Conservation (phyloP, 2,329 filamentous ascomycete genomes). For the Mariannaea elegans region DNA sequence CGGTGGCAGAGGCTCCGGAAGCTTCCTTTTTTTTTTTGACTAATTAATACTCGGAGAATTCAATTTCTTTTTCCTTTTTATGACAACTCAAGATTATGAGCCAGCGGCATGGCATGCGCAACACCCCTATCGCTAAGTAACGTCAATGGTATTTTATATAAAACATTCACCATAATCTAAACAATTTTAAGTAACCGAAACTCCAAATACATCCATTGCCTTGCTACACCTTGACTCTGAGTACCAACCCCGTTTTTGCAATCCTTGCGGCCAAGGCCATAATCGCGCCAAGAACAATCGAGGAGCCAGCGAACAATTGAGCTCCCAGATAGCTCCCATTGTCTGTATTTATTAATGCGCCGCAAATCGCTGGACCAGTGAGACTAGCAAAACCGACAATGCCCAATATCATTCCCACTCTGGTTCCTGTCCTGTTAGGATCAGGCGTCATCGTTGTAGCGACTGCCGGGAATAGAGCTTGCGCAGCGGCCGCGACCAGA, state of each 20-base stretch:
- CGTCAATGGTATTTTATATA: no score
- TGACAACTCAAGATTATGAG: no score
- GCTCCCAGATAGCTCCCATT: slow-evolving; percentile 33
- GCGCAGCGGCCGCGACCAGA: slow-evolving; percentile 57
- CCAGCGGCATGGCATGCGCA: no score
- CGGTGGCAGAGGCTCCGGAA: no score
- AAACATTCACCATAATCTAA: no score
- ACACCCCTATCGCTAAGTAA: no score
- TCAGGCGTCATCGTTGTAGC: slow-evolving; percentile 52
- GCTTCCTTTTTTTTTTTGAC: no score
- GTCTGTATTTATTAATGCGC: slow-evolving; percentile 30
- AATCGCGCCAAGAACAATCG: slow-evolving; percentile 31
- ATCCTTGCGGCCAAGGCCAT: slow-evolving; percentile 31
- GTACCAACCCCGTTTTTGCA: slow-evolving; percentile 25
- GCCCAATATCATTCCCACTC: slow-evolving; percentile 48
- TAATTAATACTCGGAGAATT: no score
- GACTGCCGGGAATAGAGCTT: slow-evolving; percentile 60
- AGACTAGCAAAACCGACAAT: slow-evolving; percentile 43
- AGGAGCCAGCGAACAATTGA: slow-evolving; percentile 37
- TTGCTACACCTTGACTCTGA: slow-evolving; percentile 22
- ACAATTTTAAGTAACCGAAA: no score
- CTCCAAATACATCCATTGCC: no score
- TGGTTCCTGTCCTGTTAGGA: slow-evolving; percentile 42
- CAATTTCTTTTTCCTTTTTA: no score
- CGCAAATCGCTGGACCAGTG: slow-evolving; percentile 41